These are phyloP conservation scores for Brassica napus DNA, from an alignment of 345 rosid species.

Conservation along the genomic window Da-Ae NC_063439.1:1193501-1194000, in stretches of 20 bases:
- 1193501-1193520: conserved; percentile 52
- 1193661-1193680: conserved; percentile 68
- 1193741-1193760: conserved; percentile 64
- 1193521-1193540: conserved; percentile 38
- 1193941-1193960: conserved; percentile 55
- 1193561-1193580: conserved; percentile 68
- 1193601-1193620: conserved; percentile 61
- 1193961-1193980: conserved; percentile 82
- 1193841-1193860: conserved; percentile 59
- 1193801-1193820: conserved; percentile 64
- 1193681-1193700: conserved; percentile 70
- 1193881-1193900: conserved; percentile 68
- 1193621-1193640: conserved; percentile 65
- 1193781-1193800: conserved; percentile 64
- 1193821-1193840: conserved; percentile 77
- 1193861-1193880: conserved; percentile 82
- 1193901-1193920: conserved; percentile 64
- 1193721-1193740: conserved; percentile 58
- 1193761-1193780: conserved; percentile 61
- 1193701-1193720: conserved; percentile 59
- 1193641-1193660: conserved; percentile 54
- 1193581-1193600: conserved; percentile 52
- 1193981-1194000: conserved; percentile 73
- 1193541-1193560: conserved; percentile 53
- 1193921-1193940: conserved; percentile 69